A percentile compares a stretch with the other conserved stretches of the same genome.
Conservation (phyloP, 768 basidiomycete genomes). For the Trametes elegans region DNA sequence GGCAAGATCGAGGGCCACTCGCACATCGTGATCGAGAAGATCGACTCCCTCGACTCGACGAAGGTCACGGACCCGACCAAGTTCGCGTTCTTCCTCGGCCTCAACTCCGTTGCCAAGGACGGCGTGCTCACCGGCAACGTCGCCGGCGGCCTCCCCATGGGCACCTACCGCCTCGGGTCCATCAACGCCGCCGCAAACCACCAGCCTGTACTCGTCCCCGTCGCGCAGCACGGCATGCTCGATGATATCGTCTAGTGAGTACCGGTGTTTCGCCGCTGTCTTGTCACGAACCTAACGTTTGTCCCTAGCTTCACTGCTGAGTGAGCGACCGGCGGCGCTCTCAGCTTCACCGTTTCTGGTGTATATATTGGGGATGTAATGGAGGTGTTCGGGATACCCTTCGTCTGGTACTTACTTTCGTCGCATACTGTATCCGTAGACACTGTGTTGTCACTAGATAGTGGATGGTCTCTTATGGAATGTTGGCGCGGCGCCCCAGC, state of each 20-base stretch:
- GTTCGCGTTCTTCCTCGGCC: constrained; percentile 68
- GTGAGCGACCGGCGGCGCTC: neutral
- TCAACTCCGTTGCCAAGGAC: constrained; percentile 40
- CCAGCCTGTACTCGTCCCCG: constrained; percentile 37
- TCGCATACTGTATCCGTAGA: constrained; percentile 13
- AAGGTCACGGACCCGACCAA: constrained; percentile 44
- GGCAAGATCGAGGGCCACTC: constrained; percentile 52
- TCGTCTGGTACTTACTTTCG: neutral
- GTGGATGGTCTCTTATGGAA: constrained; percentile 8
- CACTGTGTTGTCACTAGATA: constrained; percentile 13
- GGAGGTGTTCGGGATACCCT: constrained; percentile 7
- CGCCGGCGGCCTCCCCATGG: constrained; percentile 41
- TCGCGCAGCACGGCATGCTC: constrained; percentile 43
- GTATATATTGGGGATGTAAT: constrained; percentile 13
- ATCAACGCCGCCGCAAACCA: constrained; percentile 51
- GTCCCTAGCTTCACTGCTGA: constrained; percentile 12
- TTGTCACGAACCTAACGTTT: neutral
- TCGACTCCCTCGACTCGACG: constrained; percentile 43
- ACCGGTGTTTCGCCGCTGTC: neutral
- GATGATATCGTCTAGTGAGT: constrained; percentile 43
- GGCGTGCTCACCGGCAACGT: constrained; percentile 43
- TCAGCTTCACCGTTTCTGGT: neutral
- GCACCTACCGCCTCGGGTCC: constrained; percentile 40
- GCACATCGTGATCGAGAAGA: constrained; percentile 52
- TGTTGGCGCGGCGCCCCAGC: neutral